phyloP scores from a whole-genome alignment of 345 rosid genomes.

The Salix arbutifolia region DNA sequence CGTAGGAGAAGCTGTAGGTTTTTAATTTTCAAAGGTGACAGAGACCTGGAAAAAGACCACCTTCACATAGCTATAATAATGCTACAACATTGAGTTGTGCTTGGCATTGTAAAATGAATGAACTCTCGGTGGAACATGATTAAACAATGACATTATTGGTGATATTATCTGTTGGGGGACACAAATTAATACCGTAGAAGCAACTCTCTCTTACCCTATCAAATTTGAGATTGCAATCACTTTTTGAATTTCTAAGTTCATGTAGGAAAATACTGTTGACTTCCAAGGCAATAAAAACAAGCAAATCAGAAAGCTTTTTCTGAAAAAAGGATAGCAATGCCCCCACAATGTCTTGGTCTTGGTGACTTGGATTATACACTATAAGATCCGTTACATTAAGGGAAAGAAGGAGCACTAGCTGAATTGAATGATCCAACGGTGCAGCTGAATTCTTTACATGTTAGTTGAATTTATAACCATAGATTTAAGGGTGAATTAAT shows the following conservation, averaged over 20 bases:
- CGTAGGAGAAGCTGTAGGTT: not conserved
- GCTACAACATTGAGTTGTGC: not conserved
- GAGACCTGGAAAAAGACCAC: not conserved
- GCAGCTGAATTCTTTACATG: not conserved
- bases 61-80: not conserved
- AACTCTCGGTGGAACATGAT: not conserved
- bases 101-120: not conserved
- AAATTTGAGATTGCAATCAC: not conserved
- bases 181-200: not conserved
- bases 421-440: constrained; percentile 5
- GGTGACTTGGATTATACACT: not conserved
- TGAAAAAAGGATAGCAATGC: not conserved
- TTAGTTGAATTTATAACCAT: not conserved
- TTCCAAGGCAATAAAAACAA: not conserved
- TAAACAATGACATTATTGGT: not conserved
- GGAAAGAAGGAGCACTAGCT: not conserved
- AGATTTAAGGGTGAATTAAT: constrained; percentile 1
- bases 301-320: not conserved
- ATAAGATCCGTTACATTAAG: not conserved
- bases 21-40: no score
- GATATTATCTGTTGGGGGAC: not conserved
- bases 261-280: not conserved
- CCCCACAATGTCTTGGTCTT: not conserved
- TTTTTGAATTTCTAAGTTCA: not conserved
- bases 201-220: not conserved